Evolutionary conservation across 495 filamentous ascomycete species (phyloP).

Genomic region (Penicillium fimorum): DNA sequence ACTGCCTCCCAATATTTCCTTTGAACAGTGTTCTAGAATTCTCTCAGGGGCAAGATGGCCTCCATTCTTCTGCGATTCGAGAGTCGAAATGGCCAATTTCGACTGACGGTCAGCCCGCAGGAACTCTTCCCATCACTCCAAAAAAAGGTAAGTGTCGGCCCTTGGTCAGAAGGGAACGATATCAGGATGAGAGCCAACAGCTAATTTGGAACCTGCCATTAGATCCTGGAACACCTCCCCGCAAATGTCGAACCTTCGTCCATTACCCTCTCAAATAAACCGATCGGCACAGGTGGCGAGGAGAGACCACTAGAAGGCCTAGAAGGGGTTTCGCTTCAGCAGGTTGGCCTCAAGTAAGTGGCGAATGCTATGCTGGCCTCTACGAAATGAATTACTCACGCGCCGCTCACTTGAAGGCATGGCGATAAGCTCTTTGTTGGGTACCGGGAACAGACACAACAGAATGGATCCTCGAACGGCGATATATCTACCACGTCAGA

Average conservation of each 20-base stretch:
- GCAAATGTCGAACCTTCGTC: slow-evolving; percentile 69
- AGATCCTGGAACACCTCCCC: slow-evolving; percentile 65
- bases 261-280: slow-evolving; percentile 77
- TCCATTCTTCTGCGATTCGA: slow-evolving; percentile 53
- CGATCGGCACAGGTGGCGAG: slow-evolving; percentile 70
- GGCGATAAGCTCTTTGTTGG: slow-evolving; percentile 86
- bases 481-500: slow-evolving; percentile 42
- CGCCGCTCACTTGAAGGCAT: slow-evolving; percentile 54
- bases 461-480: slow-evolving; percentile 51
- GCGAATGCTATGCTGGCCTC: neutral
- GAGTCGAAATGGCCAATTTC: slow-evolving; percentile 57
- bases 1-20: neutral
- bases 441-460: slow-evolving; percentile 58
- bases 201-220: slow-evolving; percentile 7
- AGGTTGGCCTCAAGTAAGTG: slow-evolving; percentile 68
- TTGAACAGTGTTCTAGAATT: neutral
- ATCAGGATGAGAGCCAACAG: neutral
- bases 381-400: neutral
- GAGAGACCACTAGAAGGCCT: slow-evolving; percentile 67
- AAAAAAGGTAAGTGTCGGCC: slow-evolving; percentile 34
- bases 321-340: slow-evolving; percentile 61
- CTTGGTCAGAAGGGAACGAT: neutral
- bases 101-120: slow-evolving; percentile 47
- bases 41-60: slow-evolving; percentile 33
- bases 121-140: slow-evolving; percentile 48